Base-by-base conservation (phyloP, 305 asterid species). In the Fraxinus sp. region DNA sequence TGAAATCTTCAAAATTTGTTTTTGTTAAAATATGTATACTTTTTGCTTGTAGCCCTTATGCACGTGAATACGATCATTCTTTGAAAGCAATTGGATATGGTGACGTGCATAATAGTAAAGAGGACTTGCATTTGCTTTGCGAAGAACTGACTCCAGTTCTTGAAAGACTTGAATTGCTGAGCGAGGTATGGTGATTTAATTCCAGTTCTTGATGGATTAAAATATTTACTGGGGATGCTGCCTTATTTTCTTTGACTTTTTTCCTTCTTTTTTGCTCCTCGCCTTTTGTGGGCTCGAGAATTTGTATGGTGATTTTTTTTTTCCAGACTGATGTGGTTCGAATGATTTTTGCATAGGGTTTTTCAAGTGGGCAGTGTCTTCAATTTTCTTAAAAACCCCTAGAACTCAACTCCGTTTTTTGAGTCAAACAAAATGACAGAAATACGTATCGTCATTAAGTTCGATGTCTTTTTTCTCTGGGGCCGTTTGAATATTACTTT, bases 91-190 rank as follows among this genome's bases (percentile, higher is more conserved):
- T 82, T 80, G 81, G 89, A 52, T 79, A 85, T 80, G 89, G 82
- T 80, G 78, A 88, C 59, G 76, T 84, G 30, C 76, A 59, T 46
- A 91, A 89, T 82, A 77, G 79, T 68, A 83, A 86, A 74, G 97
- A 88, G 82, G 92, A 88, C 85, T 81, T 91, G 88, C 87, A 85
- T 81, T 78, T 79, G 33, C 87, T 96, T 49, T 91, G 92, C 84
- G 94, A 92, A 78, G 90, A 89, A 84, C 83, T 93, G 83, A 85
- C 90, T 80, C 91, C 95, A 39, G 87, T 87, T 74, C 89, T 96
- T 72, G 99, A 96, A 88, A 89, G 92, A 88, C 97, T 96, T 59
- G 98, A 94, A 87, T 84, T 81, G 81, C 84, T 96, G 79, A 91
- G 88, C 28, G 97, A 93, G 98, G 99, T 96, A 91, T 75, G 89